Base-by-base conservation (phyloP, 306 rosid species). In the Luffa aegyptiaca region DNA sequence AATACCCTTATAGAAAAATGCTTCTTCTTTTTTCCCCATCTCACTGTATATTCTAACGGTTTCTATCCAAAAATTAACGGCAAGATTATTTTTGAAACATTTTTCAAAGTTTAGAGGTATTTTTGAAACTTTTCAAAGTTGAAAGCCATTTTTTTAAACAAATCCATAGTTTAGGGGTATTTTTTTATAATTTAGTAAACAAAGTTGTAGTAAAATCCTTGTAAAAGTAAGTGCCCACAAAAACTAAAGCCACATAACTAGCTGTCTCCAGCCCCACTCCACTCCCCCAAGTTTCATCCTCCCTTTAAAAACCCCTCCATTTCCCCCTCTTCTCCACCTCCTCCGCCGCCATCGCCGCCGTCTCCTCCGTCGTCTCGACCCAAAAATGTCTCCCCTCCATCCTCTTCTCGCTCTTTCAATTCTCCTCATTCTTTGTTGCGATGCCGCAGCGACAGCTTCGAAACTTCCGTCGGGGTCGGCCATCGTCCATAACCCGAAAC, bases 401-500 rank as follows among this genome's bases (percentile, higher is more conserved):
- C 33, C 33, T 16, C 8, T 66, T 41, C 6, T 66, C 10, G 8
- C 46, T 3, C 51, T 66, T 0, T 39, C 51, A 5, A 0, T 36
- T 36, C 71, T 64, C 17, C 39, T 77, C 20, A 58, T 57, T 35
- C 33, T 58, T 14, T 8, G 2, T 18, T n/a, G 2, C 16, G 10
- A 10, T 9, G 4, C 13, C 36, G 10, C 0, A n/a, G 69, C 9
- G 3, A 4, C 42, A 62, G 20, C 35, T 11, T 85, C 90, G 2
- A 71, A 66, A 81, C 80, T 90, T 0, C 17, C 44, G 9, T 58
- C 86, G 1, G 56, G 59, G 17, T 14, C 81, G n/a, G 80, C 81
- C 35, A 52, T 78, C 8, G 77, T 45, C 62, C 42, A 84, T 86
- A 94, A 94, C 89, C 98, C 98, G 0, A 86, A 85, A 63, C 86